Evolutionary conservation across 495 filamentous ascomycete genomes (phyloP), one percentile per base, ranked within the genome.

Genomic region (Penicillium pancosmium): DNA sequence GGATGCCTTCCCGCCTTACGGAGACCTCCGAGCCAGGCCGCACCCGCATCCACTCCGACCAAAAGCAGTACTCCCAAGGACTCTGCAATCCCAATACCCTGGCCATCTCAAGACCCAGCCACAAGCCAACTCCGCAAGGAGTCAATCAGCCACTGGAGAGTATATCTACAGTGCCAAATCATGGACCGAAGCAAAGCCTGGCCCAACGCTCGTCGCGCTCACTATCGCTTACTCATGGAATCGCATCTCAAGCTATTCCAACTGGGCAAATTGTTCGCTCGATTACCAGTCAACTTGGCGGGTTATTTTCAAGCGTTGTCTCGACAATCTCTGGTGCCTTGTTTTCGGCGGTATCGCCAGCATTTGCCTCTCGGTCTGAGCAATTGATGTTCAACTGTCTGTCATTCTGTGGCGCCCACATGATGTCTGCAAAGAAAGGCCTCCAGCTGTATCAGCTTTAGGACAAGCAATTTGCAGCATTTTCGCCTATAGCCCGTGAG

Each of bases 371-470:
- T 19, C 55, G 31, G 41, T 18, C 56, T 10, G 61, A 67, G 31
- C 18, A 34, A 8, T 8, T 56, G 19, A 16, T 57, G 1, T 36
- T 27, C 35, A 64, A 58, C 16, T 44, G 43, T 15, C 49, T 67
- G 5, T 67, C 64, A 31, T 21, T 54, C 13, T 25, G 41, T n/a
- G 41, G 41, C 16, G 16, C 41, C 12, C 41, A n/a, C 5, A 44
- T 44, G 11, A 59, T 59, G 62, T 64, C 62, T 54, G 58, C 58
- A 7, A 64, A 49, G 36, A 59, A 54, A 31, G 31, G 52, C 18
- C 35, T 52, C 8, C 25, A 49, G 43, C 41, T 57, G 15, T 44
- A 16, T 9, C 7, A 44, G 15, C 44, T 41, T 3, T 38, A 43
- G 25, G 34, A 5, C 41, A 18, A 19, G 8, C 1, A 19, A 9